These are phyloP conservation scores for Gynochthodes officinalis DNA, from an alignment of 257 asterid species.

Conservation along the genomic window DNA sequence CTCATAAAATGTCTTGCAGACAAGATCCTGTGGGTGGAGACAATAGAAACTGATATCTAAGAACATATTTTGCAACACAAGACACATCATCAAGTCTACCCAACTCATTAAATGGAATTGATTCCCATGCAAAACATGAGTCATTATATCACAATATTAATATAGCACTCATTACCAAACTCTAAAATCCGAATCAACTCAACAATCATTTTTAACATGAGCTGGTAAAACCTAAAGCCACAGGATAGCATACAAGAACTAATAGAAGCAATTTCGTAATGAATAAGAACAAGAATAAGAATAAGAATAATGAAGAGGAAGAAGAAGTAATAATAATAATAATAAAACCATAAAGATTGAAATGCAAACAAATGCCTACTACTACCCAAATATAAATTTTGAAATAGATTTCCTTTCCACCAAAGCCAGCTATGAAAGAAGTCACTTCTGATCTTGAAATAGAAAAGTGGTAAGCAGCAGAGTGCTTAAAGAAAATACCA, in stretches of 20 bases:
- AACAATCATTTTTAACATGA: not conserved
- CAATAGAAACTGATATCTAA: slow-evolving; percentile 19
- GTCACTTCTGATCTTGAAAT: not conserved
- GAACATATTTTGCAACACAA: not conserved
- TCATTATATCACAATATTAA: not conserved
- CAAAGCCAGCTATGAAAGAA: not conserved
- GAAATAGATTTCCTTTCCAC: too few species aligned
- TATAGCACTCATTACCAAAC: not conserved
- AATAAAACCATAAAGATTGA: too few species aligned
- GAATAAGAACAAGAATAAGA: not conserved
- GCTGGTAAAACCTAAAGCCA: not conserved
- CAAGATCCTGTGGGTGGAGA: slow-evolving; percentile 64
- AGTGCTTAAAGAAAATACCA: slow-evolving; percentile 20
- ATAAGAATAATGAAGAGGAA: not conserved
- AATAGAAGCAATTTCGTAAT: not conserved
- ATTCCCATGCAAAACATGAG: not conserved
- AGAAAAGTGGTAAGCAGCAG: slow-evolving; percentile 5
- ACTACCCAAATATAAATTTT: too few species aligned
- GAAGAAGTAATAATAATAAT: too few species aligned
- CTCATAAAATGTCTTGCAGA: slow-evolving; percentile 97
- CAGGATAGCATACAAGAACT: not conserved
- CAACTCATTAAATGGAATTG: not conserved
- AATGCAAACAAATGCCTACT: too few species aligned
- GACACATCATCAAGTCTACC: too few species aligned
- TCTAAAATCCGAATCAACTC: not conserved